These are phyloP conservation scores for Pichia pseudocactophila DNA, from an alignment of 805 yeast genomes.

Conservation along the genomic window DNA sequence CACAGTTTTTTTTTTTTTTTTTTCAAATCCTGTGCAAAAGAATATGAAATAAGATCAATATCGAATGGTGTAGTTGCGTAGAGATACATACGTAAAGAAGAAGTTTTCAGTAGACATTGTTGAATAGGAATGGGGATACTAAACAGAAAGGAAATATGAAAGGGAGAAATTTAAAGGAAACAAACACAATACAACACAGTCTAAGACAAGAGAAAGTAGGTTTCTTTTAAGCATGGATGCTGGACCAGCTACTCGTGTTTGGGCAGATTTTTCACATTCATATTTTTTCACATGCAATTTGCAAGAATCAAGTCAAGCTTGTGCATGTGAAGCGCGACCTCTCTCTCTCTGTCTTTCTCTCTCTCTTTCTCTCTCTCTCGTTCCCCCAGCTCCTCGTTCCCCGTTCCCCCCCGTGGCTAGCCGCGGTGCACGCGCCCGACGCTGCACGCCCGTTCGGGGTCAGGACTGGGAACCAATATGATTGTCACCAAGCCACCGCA, in stretches of 20 bases:
- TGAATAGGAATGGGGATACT: background rate
- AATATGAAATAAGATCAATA: background rate
- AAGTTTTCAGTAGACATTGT: constrained; percentile 24
- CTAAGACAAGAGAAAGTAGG: background rate
- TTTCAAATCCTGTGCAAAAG: background rate
- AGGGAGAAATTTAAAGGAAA: background rate
- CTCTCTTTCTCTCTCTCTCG: no score
- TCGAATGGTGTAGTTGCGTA: background rate
- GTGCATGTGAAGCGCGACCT: no score
- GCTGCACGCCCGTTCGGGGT: no score
- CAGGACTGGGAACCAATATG: no score
- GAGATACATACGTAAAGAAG: constrained; percentile 23
- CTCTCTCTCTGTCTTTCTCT: no score
- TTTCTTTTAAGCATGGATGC: background rate
- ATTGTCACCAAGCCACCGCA: no score
- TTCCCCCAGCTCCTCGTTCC: no score
- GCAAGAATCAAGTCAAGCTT: no score
- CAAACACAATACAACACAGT: background rate
- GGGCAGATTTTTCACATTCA: background rate
- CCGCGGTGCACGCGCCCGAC: no score
- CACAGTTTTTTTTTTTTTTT: background rate
- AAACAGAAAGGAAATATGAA: background rate
- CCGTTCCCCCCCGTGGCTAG: no score
- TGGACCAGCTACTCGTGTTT: no score
- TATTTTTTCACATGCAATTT: background rate